Conservation (phyloP, 73 alveolate species). For the Paramecium pentaurelia region DNA sequence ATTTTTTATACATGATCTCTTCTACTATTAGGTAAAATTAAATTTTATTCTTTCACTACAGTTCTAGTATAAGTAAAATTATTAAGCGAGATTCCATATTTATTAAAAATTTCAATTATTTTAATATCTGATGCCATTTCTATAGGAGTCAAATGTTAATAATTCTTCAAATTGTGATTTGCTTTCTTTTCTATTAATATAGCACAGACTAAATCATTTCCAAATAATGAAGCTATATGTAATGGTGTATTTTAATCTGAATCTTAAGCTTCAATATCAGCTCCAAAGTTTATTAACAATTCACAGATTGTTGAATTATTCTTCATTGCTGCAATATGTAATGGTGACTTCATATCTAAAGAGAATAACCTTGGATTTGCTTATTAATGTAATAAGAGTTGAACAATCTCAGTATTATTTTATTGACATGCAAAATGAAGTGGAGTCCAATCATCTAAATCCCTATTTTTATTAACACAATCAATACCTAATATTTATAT, state of each 20-base stretch:
- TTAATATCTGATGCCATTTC: background rate
- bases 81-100: constrained; percentile 1
- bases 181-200: background rate
- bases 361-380: constrained; percentile 3
- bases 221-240: constrained; percentile 41
- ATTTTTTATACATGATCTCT: background rate
- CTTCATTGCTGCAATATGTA: constrained; percentile 23
- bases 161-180: background rate
- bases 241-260: constrained; percentile 48
- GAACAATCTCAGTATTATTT: background rate
- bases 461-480: background rate
- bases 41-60: background rate
- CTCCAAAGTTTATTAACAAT: background rate
- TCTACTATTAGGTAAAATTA: background rate
- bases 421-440: constrained; percentile 40
- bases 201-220: background rate
- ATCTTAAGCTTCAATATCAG: background rate
- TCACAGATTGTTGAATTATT: background rate
- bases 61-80: background rate
- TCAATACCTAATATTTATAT: background rate
- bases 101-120: background rate
- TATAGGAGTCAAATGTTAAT: background rate
- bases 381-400: background rate
- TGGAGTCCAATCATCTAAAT: constrained; percentile 56
- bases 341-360: background rate